Evolutionary conservation across 805 yeast species (phyloP), one percentile per base, ranked within the genome.

Genomic region (Teunomyces tritomae): DNA sequence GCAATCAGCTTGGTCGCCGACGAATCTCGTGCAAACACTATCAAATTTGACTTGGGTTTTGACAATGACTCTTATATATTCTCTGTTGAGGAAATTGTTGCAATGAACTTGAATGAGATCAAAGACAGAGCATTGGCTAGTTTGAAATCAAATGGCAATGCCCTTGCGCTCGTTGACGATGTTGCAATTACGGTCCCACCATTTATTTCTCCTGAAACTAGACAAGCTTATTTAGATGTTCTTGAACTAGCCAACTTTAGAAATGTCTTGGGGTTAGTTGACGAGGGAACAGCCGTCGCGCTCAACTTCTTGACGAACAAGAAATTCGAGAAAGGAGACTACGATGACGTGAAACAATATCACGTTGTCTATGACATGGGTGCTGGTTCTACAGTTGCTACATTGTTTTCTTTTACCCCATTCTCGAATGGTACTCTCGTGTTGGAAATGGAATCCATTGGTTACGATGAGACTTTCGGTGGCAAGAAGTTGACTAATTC

Each of bases 271-370:
- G 82, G 84, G 1, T 71, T 92, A 46, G 87, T 91, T 2, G 91
- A 87, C 59, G 97, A 92, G 63, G 97, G 97, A 11, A 69, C 89
- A n/a, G 94, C 98, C 2, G 89, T 89, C 11, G 96, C 96, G 1
- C 67, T 88, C 39, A 88, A 89, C 59, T 91, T 82, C 63, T 88
- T 89, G 1, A 74, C 87, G 28, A 76, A 78, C 39, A 78, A 78
- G 50, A 65, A 67, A 30, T 60, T 64, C 5, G 64, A 63, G 3
- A 56, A 59, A 16, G 76, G 73, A 2, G 69, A 69, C 40, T 65
- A 59, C 47, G 56, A 62, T 32, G 66, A 55, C 30, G 54, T 49
- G 27, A 77, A 74, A 47, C 81, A 80, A 56, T 77, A 82, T 58
- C 87, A 87, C 61, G 62, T 89, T 43, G 78, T 94, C 30, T 89